Percentiles rank a stretch among this genome's conserved stretches.
These are phyloP conservation scores for Scortechinia acanthostroma DNA, from an alignment of 2,329 filamentous ascomycete genomes.

Conservation along the genomic window DNA sequence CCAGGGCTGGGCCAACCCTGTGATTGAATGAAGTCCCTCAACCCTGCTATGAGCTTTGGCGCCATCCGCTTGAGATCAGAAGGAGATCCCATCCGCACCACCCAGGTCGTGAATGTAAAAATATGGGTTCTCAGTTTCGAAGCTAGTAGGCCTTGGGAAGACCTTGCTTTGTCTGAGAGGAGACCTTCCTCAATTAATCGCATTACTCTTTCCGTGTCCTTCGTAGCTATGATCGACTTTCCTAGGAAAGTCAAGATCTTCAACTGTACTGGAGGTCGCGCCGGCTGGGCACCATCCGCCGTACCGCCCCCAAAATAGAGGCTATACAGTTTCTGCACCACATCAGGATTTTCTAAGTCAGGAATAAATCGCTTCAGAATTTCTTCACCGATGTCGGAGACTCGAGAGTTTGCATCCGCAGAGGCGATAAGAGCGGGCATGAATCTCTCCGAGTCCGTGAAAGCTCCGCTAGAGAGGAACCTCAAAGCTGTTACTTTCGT, in stretches of 20 bases:
- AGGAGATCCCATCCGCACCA: background rate
- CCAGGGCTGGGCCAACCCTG: background rate
- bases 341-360: conserved; percentile 60
- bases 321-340: conserved; percentile 62
- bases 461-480: conserved; percentile 78
- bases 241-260: background rate
- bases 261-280: background rate
- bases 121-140: background rate
- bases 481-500: conserved; percentile 64
- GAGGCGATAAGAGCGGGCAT: conserved; percentile 77
- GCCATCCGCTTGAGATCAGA: background rate
- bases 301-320: conserved; percentile 54
- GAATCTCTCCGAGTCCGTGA: conserved; percentile 76
- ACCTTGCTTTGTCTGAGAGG: background rate
- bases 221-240: background rate
- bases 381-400: conserved; percentile 81
- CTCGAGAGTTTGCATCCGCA: conserved; percentile 72
- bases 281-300: background rate
- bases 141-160: background rate
- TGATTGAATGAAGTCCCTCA: conserved; percentile 1
- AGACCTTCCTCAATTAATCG: background rate
- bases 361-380: conserved; percentile 74
- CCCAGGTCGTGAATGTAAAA: conserved; percentile 2
- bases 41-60: background rate
- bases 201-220: background rate